A percentile compares a stretch with the other conserved stretches of the same genome.
Evolutionary conservation across 495 filamentous ascomycete species (phyloP).

Genomic region (Staphylotrichum longicolle): DNA sequence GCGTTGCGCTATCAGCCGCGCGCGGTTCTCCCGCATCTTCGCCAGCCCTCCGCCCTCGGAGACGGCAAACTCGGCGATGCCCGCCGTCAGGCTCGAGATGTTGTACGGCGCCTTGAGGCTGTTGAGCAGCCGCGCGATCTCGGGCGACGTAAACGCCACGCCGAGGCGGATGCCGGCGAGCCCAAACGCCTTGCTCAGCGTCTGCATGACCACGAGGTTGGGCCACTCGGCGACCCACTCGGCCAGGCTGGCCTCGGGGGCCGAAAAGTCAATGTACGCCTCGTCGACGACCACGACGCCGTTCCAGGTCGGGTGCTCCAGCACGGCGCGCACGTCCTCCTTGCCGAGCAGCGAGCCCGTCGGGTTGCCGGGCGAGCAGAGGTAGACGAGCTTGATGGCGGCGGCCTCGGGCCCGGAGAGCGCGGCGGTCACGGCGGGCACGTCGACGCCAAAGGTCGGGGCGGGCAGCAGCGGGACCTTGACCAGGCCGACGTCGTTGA

Average conservation of each 20-base stretch:
- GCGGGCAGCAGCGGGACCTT: slow-evolving; percentile 69
- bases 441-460: slow-evolving; percentile 66
- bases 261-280: slow-evolving; percentile 94
- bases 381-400: slow-evolving; percentile 81
- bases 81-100: slow-evolving; percentile 78
- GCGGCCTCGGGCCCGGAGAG: slow-evolving; percentile 47
- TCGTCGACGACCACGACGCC: slow-evolving; percentile 92
- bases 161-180: slow-evolving; percentile 86
- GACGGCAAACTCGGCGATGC: slow-evolving; percentile 74
- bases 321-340: slow-evolving; percentile 65
- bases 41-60: slow-evolving; percentile 56
- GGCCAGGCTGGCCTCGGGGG: slow-evolving; percentile 75
- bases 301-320: slow-evolving; percentile 92
- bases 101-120: slow-evolving; percentile 95
- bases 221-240: slow-evolving; percentile 91
- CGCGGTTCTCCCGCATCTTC: slow-evolving; percentile 67
- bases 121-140: slow-evolving; percentile 72
- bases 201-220: slow-evolving; percentile 98
- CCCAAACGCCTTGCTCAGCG: slow-evolving; percentile 92
- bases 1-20: slow-evolving; percentile 69
- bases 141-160: slow-evolving; percentile 57
- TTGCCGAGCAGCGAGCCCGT: slow-evolving; percentile 77
- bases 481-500: slow-evolving; percentile 86
- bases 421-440: slow-evolving; percentile 60
- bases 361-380: slow-evolving; percentile 94